A percentile compares a stretch with the other conserved stretches of the same genome.
Conservation (phyloP, 768 basidiomycete genomes). For the Lyophyllum shimeji region DNA sequence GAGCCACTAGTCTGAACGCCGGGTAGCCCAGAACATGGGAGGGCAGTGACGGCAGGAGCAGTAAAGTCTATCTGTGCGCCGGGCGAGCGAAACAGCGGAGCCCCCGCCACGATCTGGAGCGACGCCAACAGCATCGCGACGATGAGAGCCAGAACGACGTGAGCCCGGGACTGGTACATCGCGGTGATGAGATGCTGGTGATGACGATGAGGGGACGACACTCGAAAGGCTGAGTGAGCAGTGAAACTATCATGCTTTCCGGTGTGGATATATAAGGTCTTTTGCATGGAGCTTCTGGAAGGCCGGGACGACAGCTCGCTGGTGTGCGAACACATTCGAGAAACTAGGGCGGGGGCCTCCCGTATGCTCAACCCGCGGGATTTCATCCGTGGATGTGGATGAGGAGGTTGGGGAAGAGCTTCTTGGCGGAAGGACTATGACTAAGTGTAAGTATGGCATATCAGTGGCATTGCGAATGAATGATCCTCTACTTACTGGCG, state of each 20-base stretch:
- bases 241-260: not conserved
- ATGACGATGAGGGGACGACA: not conserved
- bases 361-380: not conserved
- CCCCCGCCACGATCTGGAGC: constrained; percentile 6
- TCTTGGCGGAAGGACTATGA: constrained; percentile 1
- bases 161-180: constrained; percentile 13
- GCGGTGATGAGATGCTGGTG: not conserved
- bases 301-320: not conserved
- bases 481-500: not conserved
- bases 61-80: not conserved
- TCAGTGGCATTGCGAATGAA: not conserved
- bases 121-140: constrained; percentile 11
- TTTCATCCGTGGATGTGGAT: not conserved
- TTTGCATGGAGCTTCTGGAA: not conserved
- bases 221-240: constrained; percentile 1
- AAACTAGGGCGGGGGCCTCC: not conserved
- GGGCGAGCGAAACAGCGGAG: constrained; percentile 7
- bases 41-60: too few relatives aligned
- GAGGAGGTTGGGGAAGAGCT: not conserved
- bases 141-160: constrained; percentile 13
- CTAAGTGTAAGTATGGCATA: not conserved
- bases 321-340: not conserved
- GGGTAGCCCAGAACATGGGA: too few relatives aligned
- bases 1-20: not conserved
- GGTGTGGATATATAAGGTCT: not conserved